Conservation (phyloP, 1,284 basidiomycete genomes). For the Peniophora sp. region DNA sequence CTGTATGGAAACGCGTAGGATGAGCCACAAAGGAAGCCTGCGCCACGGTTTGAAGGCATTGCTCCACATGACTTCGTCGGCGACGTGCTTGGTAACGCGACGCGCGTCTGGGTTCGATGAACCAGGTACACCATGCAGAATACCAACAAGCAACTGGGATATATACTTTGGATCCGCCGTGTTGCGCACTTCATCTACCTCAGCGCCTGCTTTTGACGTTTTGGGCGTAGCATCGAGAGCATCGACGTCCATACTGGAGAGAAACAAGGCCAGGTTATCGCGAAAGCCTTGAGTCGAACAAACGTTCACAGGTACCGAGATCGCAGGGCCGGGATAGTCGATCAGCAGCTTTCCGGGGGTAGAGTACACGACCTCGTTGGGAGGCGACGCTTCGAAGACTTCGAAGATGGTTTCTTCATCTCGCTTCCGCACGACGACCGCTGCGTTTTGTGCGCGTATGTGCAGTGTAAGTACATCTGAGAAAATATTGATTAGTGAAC, state of each 20-base stretch:
- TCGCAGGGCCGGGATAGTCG: slow-evolving; percentile 24
- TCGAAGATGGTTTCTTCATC: slow-evolving; percentile 23
- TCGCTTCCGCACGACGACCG: slow-evolving; percentile 27
- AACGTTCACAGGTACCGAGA: slow-evolving; percentile 23
- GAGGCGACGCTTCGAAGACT: slow-evolving; percentile 32
- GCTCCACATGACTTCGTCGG: slow-evolving; percentile 36
- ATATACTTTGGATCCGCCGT: slow-evolving; percentile 32
- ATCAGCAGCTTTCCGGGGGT: slow-evolving; percentile 29
- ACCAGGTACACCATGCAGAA: slow-evolving; percentile 24
- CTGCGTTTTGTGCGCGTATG: slow-evolving; percentile 36
- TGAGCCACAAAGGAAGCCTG: slow-evolving; percentile 36
- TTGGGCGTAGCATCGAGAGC: slow-evolving; percentile 8
- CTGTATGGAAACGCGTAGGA: slow-evolving; percentile 38
- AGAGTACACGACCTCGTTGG: slow-evolving; percentile 23
- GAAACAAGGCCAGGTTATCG: slow-evolving; percentile 21
- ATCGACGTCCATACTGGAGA: slow-evolving; percentile 23
- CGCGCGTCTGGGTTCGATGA: slow-evolving; percentile 17
- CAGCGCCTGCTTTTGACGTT: slow-evolving; percentile 17
- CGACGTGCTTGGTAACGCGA: slow-evolving; percentile 30
- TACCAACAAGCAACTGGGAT: slow-evolving; percentile 31
- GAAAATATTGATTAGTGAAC: not conserved
- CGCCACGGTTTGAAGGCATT: slow-evolving; percentile 32
- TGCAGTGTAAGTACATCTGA: slow-evolving; percentile 22
- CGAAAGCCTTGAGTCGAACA: slow-evolving; percentile 20
- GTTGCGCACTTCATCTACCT: slow-evolving; percentile 18